A percentile compares a stretch with the other conserved stretches of the same genome.
These are phyloP conservation scores for Stenocarpella maydis DNA, from an alignment of 2,329 filamentous ascomycete species.

Conservation along the genomic window DNA sequence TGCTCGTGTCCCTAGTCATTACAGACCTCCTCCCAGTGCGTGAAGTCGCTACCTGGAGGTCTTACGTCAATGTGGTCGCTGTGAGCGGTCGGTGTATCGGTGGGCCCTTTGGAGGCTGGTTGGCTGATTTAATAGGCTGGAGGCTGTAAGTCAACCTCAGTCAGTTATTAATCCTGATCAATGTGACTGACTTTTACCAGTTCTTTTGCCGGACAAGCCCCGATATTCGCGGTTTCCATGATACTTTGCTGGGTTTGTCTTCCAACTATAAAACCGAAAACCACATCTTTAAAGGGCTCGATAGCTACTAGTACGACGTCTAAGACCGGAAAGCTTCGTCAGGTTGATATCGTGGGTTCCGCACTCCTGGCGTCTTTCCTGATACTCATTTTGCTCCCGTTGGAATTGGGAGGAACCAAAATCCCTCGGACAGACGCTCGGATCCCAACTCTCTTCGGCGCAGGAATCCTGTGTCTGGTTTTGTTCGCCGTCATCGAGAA, in stretches of 20 bases:
- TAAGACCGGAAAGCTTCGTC: slow-evolving; percentile 48
- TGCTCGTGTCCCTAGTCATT: slow-evolving; percentile 60
- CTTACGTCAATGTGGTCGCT: slow-evolving; percentile 60
- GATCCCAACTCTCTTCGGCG: slow-evolving; percentile 44
- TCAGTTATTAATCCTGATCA: not conserved
- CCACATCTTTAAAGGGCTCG: slow-evolving; percentile 21
- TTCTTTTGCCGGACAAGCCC: slow-evolving; percentile 66
- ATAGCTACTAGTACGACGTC: slow-evolving; percentile 35
- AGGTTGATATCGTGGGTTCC: slow-evolving; percentile 68
- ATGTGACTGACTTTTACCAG: slow-evolving; percentile 37
- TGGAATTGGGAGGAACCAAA: slow-evolving; percentile 51
- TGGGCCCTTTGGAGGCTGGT: slow-evolving; percentile 65
- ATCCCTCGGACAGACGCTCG: slow-evolving; percentile 49
- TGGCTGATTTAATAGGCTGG: slow-evolving; percentile 72
- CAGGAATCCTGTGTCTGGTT: slow-evolving; percentile 41
- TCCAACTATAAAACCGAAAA: slow-evolving; percentile 40
- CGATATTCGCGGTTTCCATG: slow-evolving; percentile 60
- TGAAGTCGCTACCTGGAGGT: slow-evolving; percentile 62
- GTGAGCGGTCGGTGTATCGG: slow-evolving; percentile 61
- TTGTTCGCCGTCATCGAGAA: slow-evolving; percentile 46
- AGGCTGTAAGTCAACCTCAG: slow-evolving; percentile 57
- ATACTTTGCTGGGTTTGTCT: slow-evolving; percentile 47
- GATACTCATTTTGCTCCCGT: slow-evolving; percentile 49
- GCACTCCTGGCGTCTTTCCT: slow-evolving; percentile 50
- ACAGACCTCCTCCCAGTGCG: slow-evolving; percentile 61